A percentile compares a stretch with the other conserved stretches of the same genome.
phyloP scores from a whole-genome alignment of 2,329 filamentous ascomycete genomes.

The Aureobasidium sp. region DNA sequence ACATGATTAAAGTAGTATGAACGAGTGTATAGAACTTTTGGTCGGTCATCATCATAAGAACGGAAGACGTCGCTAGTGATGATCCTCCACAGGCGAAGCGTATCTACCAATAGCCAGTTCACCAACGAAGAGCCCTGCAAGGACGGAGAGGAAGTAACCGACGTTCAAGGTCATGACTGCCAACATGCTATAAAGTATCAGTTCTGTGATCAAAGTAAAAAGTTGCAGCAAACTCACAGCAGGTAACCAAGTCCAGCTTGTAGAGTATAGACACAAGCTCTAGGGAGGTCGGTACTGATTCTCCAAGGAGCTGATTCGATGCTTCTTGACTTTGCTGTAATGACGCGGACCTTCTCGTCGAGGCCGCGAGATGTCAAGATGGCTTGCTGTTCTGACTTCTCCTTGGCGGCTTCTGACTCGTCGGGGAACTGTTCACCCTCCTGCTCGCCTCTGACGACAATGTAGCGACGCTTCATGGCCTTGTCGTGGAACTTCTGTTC shows the following conservation, averaged over 20 bases:
- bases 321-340: conserved; percentile 46
- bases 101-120: conserved; percentile 74
- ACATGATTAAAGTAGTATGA: not conserved
- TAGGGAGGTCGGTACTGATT: conserved; percentile 67
- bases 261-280: conserved; percentile 61
- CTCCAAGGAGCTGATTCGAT: conserved; percentile 63
- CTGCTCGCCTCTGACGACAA: conserved; percentile 61
- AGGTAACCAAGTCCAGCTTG: conserved; percentile 75
- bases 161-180: conserved; percentile 86
- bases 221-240: conserved; percentile 54
- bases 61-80: not conserved
- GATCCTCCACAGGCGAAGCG: conserved; percentile 30
- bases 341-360: conserved; percentile 71
- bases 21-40: not conserved
- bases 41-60: not conserved
- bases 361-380: conserved; percentile 66
- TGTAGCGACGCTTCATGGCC: conserved; percentile 67
- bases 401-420: conserved; percentile 15
- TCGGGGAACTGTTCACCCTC: conserved; percentile 15
- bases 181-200: conserved; percentile 59
- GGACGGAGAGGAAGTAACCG: conserved; percentile 74
- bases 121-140: conserved; percentile 74
- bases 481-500: conserved; percentile 61
- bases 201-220: conserved; percentile 17
- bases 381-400: conserved; percentile 53